phyloP scores from a whole-genome alignment of 2,329 filamentous ascomycete species.

The Alternaria conjuncta region DNA sequence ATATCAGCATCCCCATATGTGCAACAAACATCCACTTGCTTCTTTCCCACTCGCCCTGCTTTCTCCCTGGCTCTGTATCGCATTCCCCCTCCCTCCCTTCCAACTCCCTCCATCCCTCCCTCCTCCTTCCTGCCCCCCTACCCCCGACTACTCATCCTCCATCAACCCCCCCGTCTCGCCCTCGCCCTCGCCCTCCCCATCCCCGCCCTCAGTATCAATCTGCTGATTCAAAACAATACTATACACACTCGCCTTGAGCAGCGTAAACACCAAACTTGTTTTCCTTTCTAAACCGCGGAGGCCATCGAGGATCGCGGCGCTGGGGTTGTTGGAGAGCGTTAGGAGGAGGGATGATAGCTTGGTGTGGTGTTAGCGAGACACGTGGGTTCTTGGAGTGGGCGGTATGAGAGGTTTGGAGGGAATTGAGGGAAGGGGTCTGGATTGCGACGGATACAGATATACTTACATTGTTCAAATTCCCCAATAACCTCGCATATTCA shows the following conservation, averaged over 20 bases:
- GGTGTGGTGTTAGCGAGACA: conserved; percentile 22
- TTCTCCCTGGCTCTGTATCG: no score
- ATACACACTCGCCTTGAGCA: conserved; percentile 98
- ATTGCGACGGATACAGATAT: background rate
- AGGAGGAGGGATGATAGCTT: conserved; percentile 66
- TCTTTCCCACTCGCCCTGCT: no score
- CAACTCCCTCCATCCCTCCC: no score
- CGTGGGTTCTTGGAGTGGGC: no score
- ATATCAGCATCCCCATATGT: no score
- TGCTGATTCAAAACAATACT: conserved; percentile 98
- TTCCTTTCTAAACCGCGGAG: conserved; percentile 90
- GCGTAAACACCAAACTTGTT: conserved; percentile 90
- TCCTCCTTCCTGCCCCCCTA: background rate
- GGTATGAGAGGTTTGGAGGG: no score
- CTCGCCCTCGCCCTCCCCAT: conserved; percentile 5
- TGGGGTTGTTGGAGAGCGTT: conserved; percentile 67
- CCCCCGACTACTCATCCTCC: background rate
- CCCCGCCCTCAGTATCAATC: conserved; percentile 38
- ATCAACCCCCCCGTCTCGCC: background rate
- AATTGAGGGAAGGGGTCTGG: no score
- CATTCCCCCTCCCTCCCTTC: no score
- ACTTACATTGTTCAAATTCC: conserved; percentile 87
- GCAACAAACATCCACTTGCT: no score
- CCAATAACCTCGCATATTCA: conserved; percentile 85
- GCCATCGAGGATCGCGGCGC: conserved; percentile 81